Evolutionary conservation across 2,329 filamentous ascomycete genomes (phyloP).

Genomic region (Epichloe sibirici): DNA sequence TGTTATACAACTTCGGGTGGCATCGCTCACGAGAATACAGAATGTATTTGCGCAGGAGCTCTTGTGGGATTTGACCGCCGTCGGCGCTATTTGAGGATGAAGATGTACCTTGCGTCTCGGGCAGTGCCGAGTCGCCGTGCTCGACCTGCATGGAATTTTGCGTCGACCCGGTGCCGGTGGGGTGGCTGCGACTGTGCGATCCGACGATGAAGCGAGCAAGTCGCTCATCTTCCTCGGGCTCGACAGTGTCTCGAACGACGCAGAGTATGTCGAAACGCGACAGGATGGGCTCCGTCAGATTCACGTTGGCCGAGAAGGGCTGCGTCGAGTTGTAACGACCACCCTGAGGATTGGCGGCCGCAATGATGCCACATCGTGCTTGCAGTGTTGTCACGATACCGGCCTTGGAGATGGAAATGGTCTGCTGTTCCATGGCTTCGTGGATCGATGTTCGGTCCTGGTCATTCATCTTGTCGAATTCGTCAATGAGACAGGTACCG

Average conservation of each 20-base stretch:
- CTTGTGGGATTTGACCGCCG: slow-evolving; percentile 76
- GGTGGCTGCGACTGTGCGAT: slow-evolving; percentile 85
- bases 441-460: slow-evolving; percentile 96
- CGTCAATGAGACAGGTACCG: slow-evolving; percentile 91
- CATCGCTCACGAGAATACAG: slow-evolving; percentile 86
- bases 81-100: slow-evolving; percentile 23
- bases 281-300: slow-evolving; percentile 91
- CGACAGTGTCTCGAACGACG: slow-evolving; percentile 90
- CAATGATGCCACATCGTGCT: slow-evolving; percentile 90
- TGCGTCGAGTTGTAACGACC: slow-evolving; percentile 95
- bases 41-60: slow-evolving; percentile 90
- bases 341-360: slow-evolving; percentile 90
- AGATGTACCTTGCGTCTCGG: slow-evolving; percentile 21
- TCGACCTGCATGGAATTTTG: slow-evolving; percentile 51
- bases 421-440: slow-evolving; percentile 99
- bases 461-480: slow-evolving; percentile 99
- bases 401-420: slow-evolving; percentile 96
- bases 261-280: slow-evolving; percentile 97
- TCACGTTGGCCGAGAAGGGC: slow-evolving; percentile 91
- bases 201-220: slow-evolving; percentile 90
- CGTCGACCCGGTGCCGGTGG: slow-evolving; percentile 36
- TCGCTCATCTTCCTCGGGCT: slow-evolving; percentile 83
- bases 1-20: slow-evolving; percentile 86
- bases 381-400: slow-evolving; percentile 96
- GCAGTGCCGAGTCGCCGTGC: slow-evolving; percentile 37